phyloP scores from a whole-genome alignment of 2,329 filamentous ascomycete genomes.

The Nemania diffusa region DNA sequence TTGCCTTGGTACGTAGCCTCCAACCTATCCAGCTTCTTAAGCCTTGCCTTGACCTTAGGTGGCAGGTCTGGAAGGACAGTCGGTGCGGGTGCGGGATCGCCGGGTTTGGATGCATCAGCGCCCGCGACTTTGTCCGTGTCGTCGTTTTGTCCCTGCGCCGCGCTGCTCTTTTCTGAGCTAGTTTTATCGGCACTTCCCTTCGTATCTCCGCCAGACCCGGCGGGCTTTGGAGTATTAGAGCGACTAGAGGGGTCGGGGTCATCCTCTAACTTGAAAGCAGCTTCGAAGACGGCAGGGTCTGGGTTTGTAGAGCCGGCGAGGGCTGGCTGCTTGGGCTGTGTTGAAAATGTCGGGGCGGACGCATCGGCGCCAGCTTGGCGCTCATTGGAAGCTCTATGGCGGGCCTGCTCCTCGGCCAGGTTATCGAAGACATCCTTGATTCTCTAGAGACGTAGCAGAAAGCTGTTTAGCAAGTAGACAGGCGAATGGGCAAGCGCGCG shows the following conservation, averaged over 20 bases:
- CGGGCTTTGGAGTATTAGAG: slow-evolving; percentile 65
- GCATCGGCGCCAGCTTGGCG: slow-evolving; percentile 55
- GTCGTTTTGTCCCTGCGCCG: slow-evolving; percentile 24
- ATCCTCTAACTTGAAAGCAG: slow-evolving; percentile 86
- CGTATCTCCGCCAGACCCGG: slow-evolving; percentile 50
- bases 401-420: slow-evolving; percentile 91
- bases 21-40: slow-evolving; percentile 89
- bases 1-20: slow-evolving; percentile 87
- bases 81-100: slow-evolving; percentile 37
- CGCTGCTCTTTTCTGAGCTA: slow-evolving; percentile 35
- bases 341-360: slow-evolving; percentile 51
- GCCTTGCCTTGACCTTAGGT: slow-evolving; percentile 76
- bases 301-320: slow-evolving; percentile 63
- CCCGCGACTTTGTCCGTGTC: slow-evolving; percentile 19
- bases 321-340: slow-evolving; percentile 53
- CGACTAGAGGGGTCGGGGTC: slow-evolving; percentile 78
- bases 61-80: slow-evolving; percentile 66
- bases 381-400: slow-evolving; percentile 67
- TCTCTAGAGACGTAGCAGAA: slow-evolving; percentile 62
- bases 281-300: slow-evolving; percentile 88
- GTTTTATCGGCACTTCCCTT: slow-evolving; percentile 39
- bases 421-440: slow-evolving; percentile 87
- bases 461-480: slow-evolving; percentile 21
- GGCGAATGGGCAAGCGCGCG: background rate
- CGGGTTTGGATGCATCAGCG: slow-evolving; percentile 36